Conservation (phyloP, 2,329 filamentous ascomycete genomes). For the Nemania abortiva region DNA sequence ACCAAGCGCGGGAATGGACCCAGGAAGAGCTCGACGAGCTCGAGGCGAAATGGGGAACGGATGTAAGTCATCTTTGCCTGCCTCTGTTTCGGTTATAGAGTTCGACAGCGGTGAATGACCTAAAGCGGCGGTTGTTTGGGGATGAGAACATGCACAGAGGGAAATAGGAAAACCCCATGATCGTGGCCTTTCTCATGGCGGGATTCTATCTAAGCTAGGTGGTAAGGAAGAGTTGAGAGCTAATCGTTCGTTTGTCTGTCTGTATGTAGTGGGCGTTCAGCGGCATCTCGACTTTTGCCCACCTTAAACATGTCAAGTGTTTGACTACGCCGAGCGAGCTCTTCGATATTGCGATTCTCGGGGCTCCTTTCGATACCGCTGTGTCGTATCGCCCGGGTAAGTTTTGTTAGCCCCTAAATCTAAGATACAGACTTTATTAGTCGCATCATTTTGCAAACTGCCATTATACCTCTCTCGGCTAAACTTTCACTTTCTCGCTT, state of each 20-base stretch:
- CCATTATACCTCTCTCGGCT: no score
- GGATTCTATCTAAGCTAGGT: not conserved
- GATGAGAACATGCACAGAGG: not conserved
- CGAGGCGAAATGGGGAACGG: conserved; percentile 68
- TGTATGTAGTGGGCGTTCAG: conserved; percentile 73
- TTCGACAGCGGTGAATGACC: no score
- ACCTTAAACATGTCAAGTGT: conserved; percentile 76
- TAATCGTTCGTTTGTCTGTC: conserved; percentile 16
- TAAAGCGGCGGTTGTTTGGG: not conserved
- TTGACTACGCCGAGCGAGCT: conserved; percentile 72
- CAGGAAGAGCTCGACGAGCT: conserved; percentile 65
- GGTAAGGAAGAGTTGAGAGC: conserved; percentile 14
- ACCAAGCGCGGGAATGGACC: conserved; percentile 59
- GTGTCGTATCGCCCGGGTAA: conserved; percentile 76
- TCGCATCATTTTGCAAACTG: no score
- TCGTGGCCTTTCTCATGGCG: not conserved
- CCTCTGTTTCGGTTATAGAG: not conserved
- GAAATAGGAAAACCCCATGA: not conserved
- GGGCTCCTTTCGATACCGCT: conserved; percentile 80
- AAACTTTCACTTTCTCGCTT: not conserved
- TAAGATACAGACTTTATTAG: no score
- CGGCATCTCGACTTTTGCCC: conserved; percentile 81
- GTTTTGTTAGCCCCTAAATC: conserved; percentile 39
- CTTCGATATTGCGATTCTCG: conserved; percentile 79
- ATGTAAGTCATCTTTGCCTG: conserved; percentile 56